Percentiles rank a stretch among this genome's conserved stretches.
Evolutionary conservation across 139 green algal genomes (phyloP).

Genomic region (Chlamydomonas incerta): DNA sequence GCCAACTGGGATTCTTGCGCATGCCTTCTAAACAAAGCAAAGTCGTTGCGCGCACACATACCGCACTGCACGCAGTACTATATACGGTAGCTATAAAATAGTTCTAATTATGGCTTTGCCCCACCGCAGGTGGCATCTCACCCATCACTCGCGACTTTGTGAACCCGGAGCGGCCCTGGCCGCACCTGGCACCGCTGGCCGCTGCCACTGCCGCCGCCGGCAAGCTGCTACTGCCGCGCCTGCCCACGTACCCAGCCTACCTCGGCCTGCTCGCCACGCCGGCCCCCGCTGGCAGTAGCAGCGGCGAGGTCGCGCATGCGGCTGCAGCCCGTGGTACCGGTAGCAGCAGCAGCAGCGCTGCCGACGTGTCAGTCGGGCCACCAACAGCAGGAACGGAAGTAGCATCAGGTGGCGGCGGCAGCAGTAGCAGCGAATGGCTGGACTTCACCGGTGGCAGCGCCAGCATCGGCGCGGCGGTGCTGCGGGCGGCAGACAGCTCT

Average conservation of each 20-base stretch:
- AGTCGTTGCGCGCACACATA: too few species aligned
- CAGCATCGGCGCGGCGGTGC: slow-evolving; percentile 31
- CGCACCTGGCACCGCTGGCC: slow-evolving; percentile 77
- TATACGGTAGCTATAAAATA: too few species aligned
- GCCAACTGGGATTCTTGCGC: too few species aligned
- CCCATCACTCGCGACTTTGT: slow-evolving; percentile 90
- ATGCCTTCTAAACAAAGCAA: too few species aligned
- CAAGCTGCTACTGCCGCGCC: slow-evolving; percentile 80
- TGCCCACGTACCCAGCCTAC: slow-evolving; percentile 83
- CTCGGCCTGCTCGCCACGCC: slow-evolving; percentile 26
- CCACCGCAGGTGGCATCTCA: slow-evolving; percentile 75
- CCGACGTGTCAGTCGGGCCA: neutral
- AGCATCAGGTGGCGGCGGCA: slow-evolving; percentile 24
- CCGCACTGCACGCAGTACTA: too few species aligned
- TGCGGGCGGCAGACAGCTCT: slow-evolving; percentile 12
- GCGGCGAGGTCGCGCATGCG: neutral
- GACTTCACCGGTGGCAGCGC: slow-evolving; percentile 12
- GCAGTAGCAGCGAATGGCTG: neutral
- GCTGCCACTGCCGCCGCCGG: slow-evolving; percentile 67
- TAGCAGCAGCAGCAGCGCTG: neutral
- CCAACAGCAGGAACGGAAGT: neutral
- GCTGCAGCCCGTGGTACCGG: neutral
- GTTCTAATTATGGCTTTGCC: too few species aligned
- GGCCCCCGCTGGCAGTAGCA: neutral
- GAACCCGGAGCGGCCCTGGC: slow-evolving; percentile 84